A percentile compares a stretch with the other conserved stretches of the same genome.
phyloP scores from a whole-genome alignment of 345 rosid genomes.

The Jatropha curcas region DNA sequence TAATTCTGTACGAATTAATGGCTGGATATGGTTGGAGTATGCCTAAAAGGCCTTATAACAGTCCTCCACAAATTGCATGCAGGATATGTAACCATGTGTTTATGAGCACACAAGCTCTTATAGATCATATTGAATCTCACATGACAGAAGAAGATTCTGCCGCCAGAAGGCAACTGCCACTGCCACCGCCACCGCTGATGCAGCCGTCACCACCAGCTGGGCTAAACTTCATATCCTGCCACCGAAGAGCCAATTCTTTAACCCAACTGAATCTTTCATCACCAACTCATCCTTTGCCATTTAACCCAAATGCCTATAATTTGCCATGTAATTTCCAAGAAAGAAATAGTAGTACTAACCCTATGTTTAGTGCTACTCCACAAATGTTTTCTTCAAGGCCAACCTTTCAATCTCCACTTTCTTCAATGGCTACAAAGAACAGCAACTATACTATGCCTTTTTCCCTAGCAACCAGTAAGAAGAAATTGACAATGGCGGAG shows the following conservation, averaged over 20 bases:
- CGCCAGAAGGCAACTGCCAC: not conserved
- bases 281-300: not conserved
- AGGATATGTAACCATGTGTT: slow-evolving; percentile 34
- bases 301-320: not conserved
- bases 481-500: not conserved
- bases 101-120: slow-evolving; percentile 24
- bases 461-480: too few species aligned
- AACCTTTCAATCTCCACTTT: not conserved
- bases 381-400: not conserved
- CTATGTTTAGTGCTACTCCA: not conserved
- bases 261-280: not conserved
- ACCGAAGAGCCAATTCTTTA: not conserved
- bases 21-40: slow-evolving; percentile 30
- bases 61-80: slow-evolving; percentile 28
- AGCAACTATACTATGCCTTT: too few species aligned
- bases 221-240: not conserved
- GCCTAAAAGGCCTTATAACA: not conserved
- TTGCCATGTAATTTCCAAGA: not conserved
- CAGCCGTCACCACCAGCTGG: not conserved
- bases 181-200: too few species aligned
- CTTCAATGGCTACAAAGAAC: not conserved
- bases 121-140: slow-evolving; percentile 31
- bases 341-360: not conserved
- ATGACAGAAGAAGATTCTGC: not conserved
- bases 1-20: too few species aligned